Conservation (phyloP, 177 flowering plant genomes). For the Vitis hybrid region DNA sequence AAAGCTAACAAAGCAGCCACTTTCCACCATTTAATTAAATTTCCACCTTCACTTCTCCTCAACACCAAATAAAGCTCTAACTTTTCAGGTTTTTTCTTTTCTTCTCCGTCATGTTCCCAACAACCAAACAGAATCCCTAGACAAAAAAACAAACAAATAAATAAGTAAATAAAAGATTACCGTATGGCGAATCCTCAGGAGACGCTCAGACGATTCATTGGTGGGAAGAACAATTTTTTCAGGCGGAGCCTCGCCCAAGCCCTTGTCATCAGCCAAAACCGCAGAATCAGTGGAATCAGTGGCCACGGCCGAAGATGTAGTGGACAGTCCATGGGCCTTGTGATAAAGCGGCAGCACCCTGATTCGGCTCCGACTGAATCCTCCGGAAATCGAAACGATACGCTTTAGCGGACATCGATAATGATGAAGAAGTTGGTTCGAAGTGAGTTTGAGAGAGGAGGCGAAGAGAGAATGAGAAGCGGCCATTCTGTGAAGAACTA, state of each 20-base stretch:
- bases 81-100: neutral
- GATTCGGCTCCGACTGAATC: neutral
- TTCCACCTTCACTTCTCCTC: neutral
- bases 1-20: too few relatives aligned
- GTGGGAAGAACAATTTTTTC: conserved; percentile 70
- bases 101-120: neutral
- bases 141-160: neutral
- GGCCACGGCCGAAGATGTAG: conserved; percentile 22
- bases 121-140: neutral
- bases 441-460: conserved; percentile 19
- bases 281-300: conserved; percentile 29
- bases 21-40: too few relatives aligned
- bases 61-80: neutral
- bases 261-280: conserved; percentile 1
- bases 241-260: conserved; percentile 3
- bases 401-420: conserved; percentile 9
- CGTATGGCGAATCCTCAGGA: conserved; percentile 83
- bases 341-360: conserved; percentile 12
- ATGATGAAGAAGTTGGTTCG: conserved; percentile 1
- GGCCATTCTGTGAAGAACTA: conserved; percentile 37
- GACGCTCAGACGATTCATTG: conserved; percentile 64
- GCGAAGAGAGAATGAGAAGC: conserved; percentile 25
- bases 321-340: conserved; percentile 20
- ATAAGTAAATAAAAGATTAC: conserved; percentile 27
- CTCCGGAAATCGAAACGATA: conserved; percentile 14